phyloP scores from a whole-genome alignment of 148 eudicot genomes.

The Fagopyrum homotropicum region DNA sequence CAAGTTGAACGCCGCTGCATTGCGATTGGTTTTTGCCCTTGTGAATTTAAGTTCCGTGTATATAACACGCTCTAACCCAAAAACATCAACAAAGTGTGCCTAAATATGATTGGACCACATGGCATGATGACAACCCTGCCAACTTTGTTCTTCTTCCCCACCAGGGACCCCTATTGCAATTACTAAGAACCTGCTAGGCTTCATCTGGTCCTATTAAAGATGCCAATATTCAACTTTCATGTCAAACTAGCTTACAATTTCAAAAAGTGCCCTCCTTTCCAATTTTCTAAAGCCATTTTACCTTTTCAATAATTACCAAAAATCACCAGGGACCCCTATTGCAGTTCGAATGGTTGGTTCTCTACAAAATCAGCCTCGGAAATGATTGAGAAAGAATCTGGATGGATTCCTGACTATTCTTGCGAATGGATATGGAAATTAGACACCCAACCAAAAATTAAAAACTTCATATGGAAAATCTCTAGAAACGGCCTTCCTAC shows the following conservation, averaged over 20 bases:
- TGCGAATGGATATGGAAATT: too few relatives aligned
- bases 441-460: too few relatives aligned
- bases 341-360: too few relatives aligned
- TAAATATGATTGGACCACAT: slow-evolving; percentile 1
- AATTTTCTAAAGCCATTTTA: not conserved
- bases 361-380: not conserved
- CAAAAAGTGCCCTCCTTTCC: slow-evolving; percentile 5
- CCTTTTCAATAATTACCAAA: not conserved
- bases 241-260: slow-evolving; percentile 9
- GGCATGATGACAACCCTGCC: not conserved
- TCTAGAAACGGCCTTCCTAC: too few relatives aligned
- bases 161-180: slow-evolving; percentile 5
- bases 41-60: too few relatives aligned
- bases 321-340: too few relatives aligned
- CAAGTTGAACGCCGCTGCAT: too few relatives aligned
- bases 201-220: slow-evolving; percentile 9
- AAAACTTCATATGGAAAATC: too few relatives aligned
- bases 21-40: too few relatives aligned
- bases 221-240: slow-evolving; percentile 8
- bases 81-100: not conserved
- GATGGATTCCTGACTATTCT: too few relatives aligned
- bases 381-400: too few relatives aligned
- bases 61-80: too few relatives aligned
- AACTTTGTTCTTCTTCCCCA: slow-evolving; percentile 2
- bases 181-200: slow-evolving; percentile 10